phyloP scores from a whole-genome alignment of 2,329 filamentous ascomycete species.

The Trichophyton mentagrophytes region DNA sequence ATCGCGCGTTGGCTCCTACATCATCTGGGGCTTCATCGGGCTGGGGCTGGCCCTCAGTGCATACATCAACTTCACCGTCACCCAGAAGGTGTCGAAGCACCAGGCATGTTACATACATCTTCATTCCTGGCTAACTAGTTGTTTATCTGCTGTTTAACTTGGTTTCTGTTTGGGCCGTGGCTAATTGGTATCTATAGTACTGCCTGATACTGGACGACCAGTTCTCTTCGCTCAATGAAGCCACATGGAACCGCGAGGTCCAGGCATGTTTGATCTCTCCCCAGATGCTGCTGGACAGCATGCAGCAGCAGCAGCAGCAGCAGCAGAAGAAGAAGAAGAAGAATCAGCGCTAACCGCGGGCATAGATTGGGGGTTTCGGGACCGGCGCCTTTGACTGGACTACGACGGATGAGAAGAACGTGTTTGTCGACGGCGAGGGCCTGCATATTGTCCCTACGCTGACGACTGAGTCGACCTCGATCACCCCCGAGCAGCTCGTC shows the following conservation, averaged over 20 bases:
- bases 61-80: slow-evolving; percentile 23
- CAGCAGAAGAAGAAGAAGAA: too few relatives aligned
- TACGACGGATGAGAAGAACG: slow-evolving; percentile 37
- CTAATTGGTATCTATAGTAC: slow-evolving; percentile 24
- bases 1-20: slow-evolving; percentile 11
- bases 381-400: slow-evolving; percentile 46
- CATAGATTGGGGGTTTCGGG: slow-evolving; percentile 33
- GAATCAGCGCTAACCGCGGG: background rate
- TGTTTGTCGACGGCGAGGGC: slow-evolving; percentile 37
- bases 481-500: slow-evolving; percentile 17
- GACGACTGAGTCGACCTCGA: slow-evolving; percentile 26
- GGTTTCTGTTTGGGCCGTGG: background rate
- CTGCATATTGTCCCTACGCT: slow-evolving; percentile 45
- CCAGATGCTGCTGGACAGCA: background rate
- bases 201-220: slow-evolving; percentile 41
- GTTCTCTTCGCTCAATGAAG: slow-evolving; percentile 35
- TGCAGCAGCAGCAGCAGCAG: too few relatives aligned
- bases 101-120: slow-evolving; percentile 7
- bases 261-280: slow-evolving; percentile 22
- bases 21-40: slow-evolving; percentile 12
- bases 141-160: too few relatives aligned
- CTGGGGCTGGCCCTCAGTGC: slow-evolving; percentile 24
- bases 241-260: slow-evolving; percentile 40
- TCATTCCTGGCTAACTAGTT: background rate
- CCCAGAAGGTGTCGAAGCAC: slow-evolving; percentile 13